These are phyloP conservation scores for Graphiopsis chlorocephala DNA, from an alignment of 2,329 filamentous ascomycete species.

Conservation along the genomic window DNA sequence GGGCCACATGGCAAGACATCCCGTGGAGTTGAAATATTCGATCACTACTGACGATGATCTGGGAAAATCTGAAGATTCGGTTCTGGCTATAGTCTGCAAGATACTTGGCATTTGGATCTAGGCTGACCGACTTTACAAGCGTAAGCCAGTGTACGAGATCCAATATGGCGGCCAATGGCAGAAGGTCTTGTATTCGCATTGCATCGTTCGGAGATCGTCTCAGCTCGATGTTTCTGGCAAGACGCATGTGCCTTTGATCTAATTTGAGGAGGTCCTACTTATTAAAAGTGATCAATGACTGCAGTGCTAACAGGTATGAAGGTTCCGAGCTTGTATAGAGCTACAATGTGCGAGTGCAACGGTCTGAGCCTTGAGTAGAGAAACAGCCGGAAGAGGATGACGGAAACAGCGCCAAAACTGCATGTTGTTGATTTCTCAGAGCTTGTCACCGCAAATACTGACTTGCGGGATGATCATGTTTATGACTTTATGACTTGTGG, in stretches of 20 bases:
- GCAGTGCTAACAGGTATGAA: constrained; percentile 30
- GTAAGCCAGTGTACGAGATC: neutral
- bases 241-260: constrained; percentile 44
- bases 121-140: neutral
- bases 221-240: constrained; percentile 44
- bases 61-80: neutral
- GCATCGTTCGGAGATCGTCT: neutral
- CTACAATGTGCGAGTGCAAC: neutral
- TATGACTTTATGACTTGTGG: neutral
- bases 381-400: neutral
- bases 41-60: neutral
- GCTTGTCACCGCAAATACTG: neutral
- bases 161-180: neutral
- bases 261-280: constrained; percentile 36
- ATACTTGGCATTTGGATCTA: neutral
- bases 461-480: neutral
- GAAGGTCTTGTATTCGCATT: neutral
- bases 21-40: neutral
- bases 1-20: neutral
- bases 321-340: neutral
- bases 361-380: neutral
- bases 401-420: neutral
- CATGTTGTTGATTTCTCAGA: neutral
- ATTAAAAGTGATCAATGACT: constrained; percentile 37
- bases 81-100: neutral